Evolutionary conservation across 192 early-diverging fungal species (phyloP), one percentile per base, ranked within the genome.

Genomic region (Entomortierella parvispora): DNA sequence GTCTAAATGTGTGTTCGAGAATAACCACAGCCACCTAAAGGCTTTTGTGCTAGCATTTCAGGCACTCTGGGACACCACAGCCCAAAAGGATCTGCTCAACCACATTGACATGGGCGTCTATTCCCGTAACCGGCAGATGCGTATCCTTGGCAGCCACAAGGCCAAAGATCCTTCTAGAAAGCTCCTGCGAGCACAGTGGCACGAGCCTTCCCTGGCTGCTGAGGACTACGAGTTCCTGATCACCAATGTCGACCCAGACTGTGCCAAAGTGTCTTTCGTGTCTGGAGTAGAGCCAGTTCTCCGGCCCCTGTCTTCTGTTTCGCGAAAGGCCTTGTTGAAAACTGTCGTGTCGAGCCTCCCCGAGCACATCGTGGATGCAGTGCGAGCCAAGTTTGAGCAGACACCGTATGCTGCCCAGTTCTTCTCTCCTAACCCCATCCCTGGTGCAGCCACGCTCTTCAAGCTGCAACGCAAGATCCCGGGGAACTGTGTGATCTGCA

Each of bases 41-140:
- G n/a, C n/a, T n/a, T n/a, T n/a, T n/a, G n/a, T n/a, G n/a, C n/a
- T n/a, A n/a, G n/a, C n/a, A n/a, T n/a, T n/a, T n/a, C n/a, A n/a
- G n/a, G n/a, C n/a, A n/a, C n/a, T n/a, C n/a, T n/a, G n/a, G n/a
- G n/a, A n/a, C n/a, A n/a, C n/a, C n/a, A n/a, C n/a, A 37, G 49
- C 7, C 6, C 20, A 22, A 31, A 54, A 54, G 26, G 42, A 18
- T 57, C 55, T 37, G 12, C 14, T 9, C 32, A 32, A 37, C 32
- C 25, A 57, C 32, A 40, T 57, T 20, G 55, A 57, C 55, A 32
- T 37, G 55, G 25, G 33, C 20, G 55, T 57, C 6, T 57, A 57
- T 37, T 40, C 17, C 29, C 10, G 23, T 7, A 57, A 57, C 55
- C 10, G 55, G 4, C 18, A 22, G 11, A 57, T 57, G 33, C 33